Percentiles rank a stretch among this genome's conserved stretches.
These are phyloP conservation scores for Suillus lakei DNA, from an alignment of 768 basidiomycete species.

Conservation along the genomic window DNA sequence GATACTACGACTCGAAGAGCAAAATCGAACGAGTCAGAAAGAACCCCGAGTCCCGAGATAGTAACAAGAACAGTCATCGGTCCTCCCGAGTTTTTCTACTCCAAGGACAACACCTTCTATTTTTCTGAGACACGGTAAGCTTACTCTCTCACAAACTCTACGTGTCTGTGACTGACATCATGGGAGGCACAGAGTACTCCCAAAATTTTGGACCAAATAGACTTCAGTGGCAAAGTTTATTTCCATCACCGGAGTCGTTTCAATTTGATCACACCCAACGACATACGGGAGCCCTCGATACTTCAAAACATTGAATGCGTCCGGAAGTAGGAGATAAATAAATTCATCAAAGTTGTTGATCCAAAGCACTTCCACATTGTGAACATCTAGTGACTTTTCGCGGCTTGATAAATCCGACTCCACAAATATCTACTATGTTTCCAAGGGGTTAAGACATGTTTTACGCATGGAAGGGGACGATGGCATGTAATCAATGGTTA, in stretches of 20 bases:
- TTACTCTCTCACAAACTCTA: not conserved
- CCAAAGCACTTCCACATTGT: constrained; percentile 32
- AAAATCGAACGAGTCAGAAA: not conserved
- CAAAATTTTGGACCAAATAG: constrained; percentile 40
- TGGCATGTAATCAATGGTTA: not conserved
- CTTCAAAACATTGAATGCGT: constrained; percentile 39
- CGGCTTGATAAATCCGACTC: not conserved
- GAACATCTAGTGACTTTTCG: constrained; percentile 47
- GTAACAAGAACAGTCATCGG: not conserved
- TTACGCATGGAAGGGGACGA: not conserved
- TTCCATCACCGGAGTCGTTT: constrained; percentile 42
- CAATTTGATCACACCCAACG: constrained; percentile 45
- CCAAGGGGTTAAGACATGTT: not conserved
- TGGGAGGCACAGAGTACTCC: not conserved
- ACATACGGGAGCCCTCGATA: constrained; percentile 40
- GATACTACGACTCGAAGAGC: not conserved
- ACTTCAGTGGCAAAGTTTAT: constrained; percentile 53
- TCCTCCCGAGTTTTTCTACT: constrained; percentile 2
- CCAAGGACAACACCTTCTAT: not conserved
- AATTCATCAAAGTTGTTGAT: constrained; percentile 35
- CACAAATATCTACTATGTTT: constrained; percentile 2
- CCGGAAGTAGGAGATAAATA: too few species aligned
- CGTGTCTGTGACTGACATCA: not conserved
- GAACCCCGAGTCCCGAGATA: not conserved
- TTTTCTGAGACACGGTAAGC: not conserved